Percentiles rank a stretch among this genome's conserved stretches.
These are phyloP conservation scores for Entophlyctis helioformis DNA, from an alignment of 192 early-diverging fungal species.

Conservation along the genomic window DNA sequence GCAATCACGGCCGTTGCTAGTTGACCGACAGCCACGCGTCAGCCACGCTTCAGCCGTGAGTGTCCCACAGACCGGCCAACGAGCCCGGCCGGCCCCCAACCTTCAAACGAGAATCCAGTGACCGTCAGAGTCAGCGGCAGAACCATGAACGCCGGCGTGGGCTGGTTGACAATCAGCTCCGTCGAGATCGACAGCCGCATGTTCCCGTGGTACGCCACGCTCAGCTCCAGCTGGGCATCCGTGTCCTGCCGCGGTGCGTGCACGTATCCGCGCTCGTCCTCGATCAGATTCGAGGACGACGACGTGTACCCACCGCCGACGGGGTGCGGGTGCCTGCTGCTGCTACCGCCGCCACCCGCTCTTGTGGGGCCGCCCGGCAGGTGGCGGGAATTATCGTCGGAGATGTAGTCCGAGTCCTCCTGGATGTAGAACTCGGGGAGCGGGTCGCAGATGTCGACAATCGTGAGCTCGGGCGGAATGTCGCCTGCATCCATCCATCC, in stretches of 20 bases:
- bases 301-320: neutral
- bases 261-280: slow-evolving; percentile 3
- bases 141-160: slow-evolving; percentile 45
- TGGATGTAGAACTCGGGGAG: slow-evolving; percentile 37
- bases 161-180: slow-evolving; percentile 49
- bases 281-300: neutral
- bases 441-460: slow-evolving; percentile 29
- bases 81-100: no score
- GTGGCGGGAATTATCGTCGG: neutral
- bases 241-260: slow-evolving; percentile 17
- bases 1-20: slow-evolving; percentile 44
- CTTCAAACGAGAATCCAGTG: slow-evolving; percentile 40
- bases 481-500: no score
- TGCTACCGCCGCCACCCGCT: no score
- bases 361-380: no score
- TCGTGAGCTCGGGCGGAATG: slow-evolving; percentile 30
- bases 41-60: no score
- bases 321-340: no score
- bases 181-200: slow-evolving; percentile 36
- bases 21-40: no score
- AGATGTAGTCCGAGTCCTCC: slow-evolving; percentile 9
- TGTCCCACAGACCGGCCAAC: no score
- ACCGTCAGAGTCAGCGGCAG: slow-evolving; percentile 40
- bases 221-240: slow-evolving; percentile 41
- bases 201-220: slow-evolving; percentile 39